Evolutionary conservation across 768 basidiomycete species (phyloP).

Genomic region (Strobilomyces dryophilus): DNA sequence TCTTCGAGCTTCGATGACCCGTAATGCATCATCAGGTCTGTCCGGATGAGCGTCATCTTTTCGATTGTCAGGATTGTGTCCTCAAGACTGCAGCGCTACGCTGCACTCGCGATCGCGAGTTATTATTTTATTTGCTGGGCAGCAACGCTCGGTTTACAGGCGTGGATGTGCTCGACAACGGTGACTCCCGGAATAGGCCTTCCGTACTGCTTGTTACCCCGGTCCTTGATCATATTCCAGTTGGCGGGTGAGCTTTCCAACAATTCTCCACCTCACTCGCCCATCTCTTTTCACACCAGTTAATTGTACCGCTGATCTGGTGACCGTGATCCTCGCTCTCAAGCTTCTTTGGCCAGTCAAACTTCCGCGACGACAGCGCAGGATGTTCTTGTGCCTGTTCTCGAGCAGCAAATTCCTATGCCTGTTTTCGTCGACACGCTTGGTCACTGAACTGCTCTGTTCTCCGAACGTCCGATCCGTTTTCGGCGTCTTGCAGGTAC

Average conservation of each 20-base stretch:
- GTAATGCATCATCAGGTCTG: slow-evolving; percentile 7
- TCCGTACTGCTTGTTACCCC: background rate
- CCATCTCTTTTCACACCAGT: background rate
- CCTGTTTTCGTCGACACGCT: background rate
- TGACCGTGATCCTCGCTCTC: background rate
- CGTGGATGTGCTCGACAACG: slow-evolving; percentile 6
- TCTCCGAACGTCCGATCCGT: background rate
- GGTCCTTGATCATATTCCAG: slow-evolving; percentile 3
- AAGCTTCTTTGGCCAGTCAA: slow-evolving; percentile 15
- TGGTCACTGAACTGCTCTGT: background rate
- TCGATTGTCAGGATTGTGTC: slow-evolving; percentile 9
- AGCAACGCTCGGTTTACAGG: slow-evolving; percentile 2
- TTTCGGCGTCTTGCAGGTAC: background rate
- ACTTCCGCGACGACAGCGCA: slow-evolving; percentile 13
- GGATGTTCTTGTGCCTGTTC: slow-evolving; percentile 16
- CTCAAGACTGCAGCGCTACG: background rate
- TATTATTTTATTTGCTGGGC: slow-evolving; percentile 3
- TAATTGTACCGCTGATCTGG: slow-evolving; percentile 3
- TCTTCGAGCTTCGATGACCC: background rate
- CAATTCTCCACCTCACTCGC: too few relatives aligned
- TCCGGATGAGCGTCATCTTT: slow-evolving; percentile 17
- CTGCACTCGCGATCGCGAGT: background rate
- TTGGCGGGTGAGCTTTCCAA: slow-evolving; percentile 1
- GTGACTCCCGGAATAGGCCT: background rate
- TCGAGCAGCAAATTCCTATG: slow-evolving; percentile 10